phyloP scores from a whole-genome alignment of 2,329 filamentous ascomycete genomes.

The Alternaria angustiovoidea region DNA sequence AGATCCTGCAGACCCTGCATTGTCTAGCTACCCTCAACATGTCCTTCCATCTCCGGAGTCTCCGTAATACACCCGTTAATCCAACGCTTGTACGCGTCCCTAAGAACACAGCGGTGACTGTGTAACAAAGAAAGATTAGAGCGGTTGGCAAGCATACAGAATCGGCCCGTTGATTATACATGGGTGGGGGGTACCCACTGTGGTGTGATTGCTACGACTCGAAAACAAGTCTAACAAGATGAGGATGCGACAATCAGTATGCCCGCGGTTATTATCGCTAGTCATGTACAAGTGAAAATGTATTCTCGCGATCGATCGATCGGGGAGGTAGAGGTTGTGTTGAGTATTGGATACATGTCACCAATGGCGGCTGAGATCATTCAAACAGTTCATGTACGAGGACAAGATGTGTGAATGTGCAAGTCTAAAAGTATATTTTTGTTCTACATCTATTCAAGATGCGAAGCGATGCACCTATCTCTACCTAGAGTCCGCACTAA shows the following conservation, averaged over 20 bases:
- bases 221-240: background rate
- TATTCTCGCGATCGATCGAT: background rate
- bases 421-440: constrained; percentile 1
- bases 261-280: background rate
- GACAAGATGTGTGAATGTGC: background rate
- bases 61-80: constrained; percentile 1
- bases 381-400: background rate
- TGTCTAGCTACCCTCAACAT: background rate
- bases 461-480: constrained; percentile 12
- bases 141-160: background rate
- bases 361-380: background rate
- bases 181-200: background rate
- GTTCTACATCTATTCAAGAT: background rate
- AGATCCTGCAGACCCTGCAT: background rate
- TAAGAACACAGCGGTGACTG: background rate
- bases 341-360: background rate
- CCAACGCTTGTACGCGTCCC: background rate
- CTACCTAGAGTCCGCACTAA: constrained; percentile 11
- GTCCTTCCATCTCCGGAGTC: background rate
- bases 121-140: background rate
- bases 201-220: constrained; percentile 4
- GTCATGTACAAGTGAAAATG: background rate
- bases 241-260: background rate
- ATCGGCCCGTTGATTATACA: constrained; percentile 1
- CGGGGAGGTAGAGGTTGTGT: background rate